phyloP scores from a whole-genome alignment of 306 rosid genomes.

The Luffa acutangula region DNA sequence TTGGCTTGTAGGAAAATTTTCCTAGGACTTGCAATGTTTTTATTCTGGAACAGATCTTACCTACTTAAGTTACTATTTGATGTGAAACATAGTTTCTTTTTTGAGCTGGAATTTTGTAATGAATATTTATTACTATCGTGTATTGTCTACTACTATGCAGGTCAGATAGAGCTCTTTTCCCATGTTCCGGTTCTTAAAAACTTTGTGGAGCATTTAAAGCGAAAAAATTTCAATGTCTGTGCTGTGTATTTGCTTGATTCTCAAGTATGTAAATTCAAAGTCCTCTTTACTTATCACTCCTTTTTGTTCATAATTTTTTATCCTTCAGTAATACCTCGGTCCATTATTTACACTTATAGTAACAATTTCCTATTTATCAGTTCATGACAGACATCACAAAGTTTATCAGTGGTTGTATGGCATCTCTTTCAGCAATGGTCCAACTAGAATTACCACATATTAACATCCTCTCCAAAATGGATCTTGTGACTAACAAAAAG shows the following conservation, averaged over 20 bases:
- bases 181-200: constrained; percentile 77
- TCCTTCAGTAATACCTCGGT: neutral
- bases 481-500: constrained; percentile 69
- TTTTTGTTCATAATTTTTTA: neutral
- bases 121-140: neutral
- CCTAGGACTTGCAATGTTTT: neutral
- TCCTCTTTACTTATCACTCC: neutral
- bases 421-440: constrained; percentile 75
- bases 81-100: neutral
- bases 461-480: constrained; percentile 93
- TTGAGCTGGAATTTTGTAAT: neutral
- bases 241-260: constrained; percentile 89
- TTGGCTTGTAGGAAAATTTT: neutral
- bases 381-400: constrained; percentile 85
- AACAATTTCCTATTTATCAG: constrained; percentile 21
- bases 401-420: constrained; percentile 94
- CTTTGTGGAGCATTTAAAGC: constrained; percentile 79
- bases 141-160: constrained; percentile 23
- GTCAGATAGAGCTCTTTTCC: constrained; percentile 89
- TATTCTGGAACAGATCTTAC: neutral
- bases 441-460: constrained; percentile 90
- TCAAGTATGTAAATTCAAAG: constrained; percentile 42
- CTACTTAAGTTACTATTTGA: neutral
- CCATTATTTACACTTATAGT: constrained; percentile 1
- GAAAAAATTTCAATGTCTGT: constrained; percentile 67